Evolutionary conservation across 352 stramenopile genomes (phyloP), one percentile per base, ranked within the genome.

Genomic region (Pythium volutum): DNA sequence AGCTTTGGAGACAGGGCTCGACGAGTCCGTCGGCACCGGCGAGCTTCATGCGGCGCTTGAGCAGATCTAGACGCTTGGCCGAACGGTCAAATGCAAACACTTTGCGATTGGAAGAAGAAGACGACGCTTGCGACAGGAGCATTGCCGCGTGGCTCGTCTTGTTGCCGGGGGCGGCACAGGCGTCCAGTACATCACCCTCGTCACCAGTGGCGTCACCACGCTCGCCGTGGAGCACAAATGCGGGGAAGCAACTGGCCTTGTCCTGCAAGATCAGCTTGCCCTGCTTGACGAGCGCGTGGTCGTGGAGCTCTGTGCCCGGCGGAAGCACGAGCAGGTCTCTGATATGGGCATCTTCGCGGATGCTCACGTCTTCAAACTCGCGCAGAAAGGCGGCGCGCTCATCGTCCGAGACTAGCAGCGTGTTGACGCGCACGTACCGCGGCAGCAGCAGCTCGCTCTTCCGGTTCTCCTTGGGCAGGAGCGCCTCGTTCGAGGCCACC

Each of bases 141-240:
- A 98, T 93, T 14, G 97, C 97, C 15, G 98, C 74, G 74, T 99
- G 97, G 69, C 89, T 97, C 18, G 97, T 99, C 77, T 99, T 99
- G 78, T 99, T 99, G 16, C 97, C 97, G 10, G 97, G 97, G 16
- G 97, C 97, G 7, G 97, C 95, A 69, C 96, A 99, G 6, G 97
- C 97, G 75, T 99, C 97, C 45, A 98, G 93, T 3, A 98, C 84
- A 63, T 97, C 87, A 16, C 84, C 87, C 36, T 91, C 75, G 42
- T 74, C 71, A 23, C 72, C 67, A 3, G 49, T n/a, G 0, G 57
- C 20, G 55, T 90, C 79, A 1, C 52, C 61, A 55, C 82, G 77
- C 71, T 95, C 75, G 55, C 80, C 80, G 42, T 96, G 81, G 46
- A 99, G 76, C 49, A 96, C 96, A 42, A 98, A 88, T 15, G 96